phyloP scores from a whole-genome alignment of 108 stramenopile species.

The Pseudonitzschia delicatissima region DNA sequence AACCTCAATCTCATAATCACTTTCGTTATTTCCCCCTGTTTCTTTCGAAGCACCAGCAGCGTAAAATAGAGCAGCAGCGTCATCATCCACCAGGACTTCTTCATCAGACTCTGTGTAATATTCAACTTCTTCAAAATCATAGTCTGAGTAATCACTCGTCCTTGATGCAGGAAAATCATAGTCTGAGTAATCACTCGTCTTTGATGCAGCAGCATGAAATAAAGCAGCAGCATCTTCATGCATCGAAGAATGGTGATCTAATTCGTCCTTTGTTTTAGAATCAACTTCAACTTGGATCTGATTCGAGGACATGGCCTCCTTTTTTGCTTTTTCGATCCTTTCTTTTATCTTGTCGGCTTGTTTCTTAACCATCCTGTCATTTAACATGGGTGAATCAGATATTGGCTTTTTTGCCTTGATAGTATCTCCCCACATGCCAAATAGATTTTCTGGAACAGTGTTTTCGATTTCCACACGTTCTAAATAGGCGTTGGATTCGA shows the following conservation, averaged over 20 bases:
- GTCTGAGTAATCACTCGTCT: not conserved
- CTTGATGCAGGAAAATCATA: not conserved
- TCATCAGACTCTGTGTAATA: conserved; percentile 10
- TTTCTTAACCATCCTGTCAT: conserved; percentile 24
- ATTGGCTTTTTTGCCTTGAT: conserved; percentile 31
- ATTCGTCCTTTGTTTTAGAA: conserved; percentile 7
- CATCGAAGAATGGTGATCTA: conserved; percentile 6
- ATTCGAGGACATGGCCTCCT: not conserved
- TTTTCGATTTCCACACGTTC: conserved; percentile 27
- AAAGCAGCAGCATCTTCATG: conserved; percentile 15
- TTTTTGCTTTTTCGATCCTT: conserved; percentile 21
- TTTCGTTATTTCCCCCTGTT: not conserved
- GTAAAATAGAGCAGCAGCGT: conserved; percentile 30
- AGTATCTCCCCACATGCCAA: conserved; percentile 24
- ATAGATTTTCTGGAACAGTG: conserved; percentile 14
- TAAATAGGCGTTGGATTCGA: not conserved
- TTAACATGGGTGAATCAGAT: conserved; percentile 20
- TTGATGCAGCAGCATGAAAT: conserved; percentile 5
- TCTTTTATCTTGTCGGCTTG: conserved; percentile 29
- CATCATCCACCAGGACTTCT: conserved; percentile 28
- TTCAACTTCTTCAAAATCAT: not conserved
- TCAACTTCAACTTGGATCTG: not conserved
- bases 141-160: not conserved
- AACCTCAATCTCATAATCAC: not conserved
- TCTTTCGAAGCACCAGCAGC: not conserved